A percentile compares a stretch with the other conserved stretches of the same genome.
Conservation (phyloP, 768 basidiomycete genomes). For the Leccinum incarnatum region DNA sequence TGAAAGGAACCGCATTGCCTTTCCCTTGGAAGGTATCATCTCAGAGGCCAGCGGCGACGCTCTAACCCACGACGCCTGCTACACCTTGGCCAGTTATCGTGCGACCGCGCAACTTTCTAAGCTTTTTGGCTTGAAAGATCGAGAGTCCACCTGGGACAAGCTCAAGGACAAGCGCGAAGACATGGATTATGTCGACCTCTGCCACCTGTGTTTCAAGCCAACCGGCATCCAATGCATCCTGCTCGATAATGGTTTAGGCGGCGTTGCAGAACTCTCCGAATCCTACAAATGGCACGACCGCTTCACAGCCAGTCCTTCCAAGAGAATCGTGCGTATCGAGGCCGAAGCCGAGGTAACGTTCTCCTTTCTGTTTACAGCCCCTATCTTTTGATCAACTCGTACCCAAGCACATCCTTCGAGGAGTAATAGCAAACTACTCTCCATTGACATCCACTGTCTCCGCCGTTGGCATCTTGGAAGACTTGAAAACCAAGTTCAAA, state of each 20-base stretch:
- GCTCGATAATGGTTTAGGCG: slow-evolving; percentile 70
- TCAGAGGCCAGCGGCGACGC: slow-evolving; percentile 62
- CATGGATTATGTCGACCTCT: slow-evolving; percentile 55
- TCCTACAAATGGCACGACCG: slow-evolving; percentile 60
- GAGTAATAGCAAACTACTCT: slow-evolving; percentile 18
- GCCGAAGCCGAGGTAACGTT: slow-evolving; percentile 61
- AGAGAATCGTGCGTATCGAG: slow-evolving; percentile 69
- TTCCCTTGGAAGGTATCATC: slow-evolving; percentile 63
- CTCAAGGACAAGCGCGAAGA: slow-evolving; percentile 47
- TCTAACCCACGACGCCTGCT: slow-evolving; percentile 45
- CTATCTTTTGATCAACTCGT: slow-evolving; percentile 4
- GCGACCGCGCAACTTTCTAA: slow-evolving; percentile 54
- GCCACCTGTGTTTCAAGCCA: slow-evolving; percentile 49
- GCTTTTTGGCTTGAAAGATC: slow-evolving; percentile 43
- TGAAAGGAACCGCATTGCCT: slow-evolving; percentile 37
- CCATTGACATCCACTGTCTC: slow-evolving; percentile 14
- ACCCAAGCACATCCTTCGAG: slow-evolving; percentile 15
- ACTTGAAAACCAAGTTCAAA: slow-evolving; percentile 37
- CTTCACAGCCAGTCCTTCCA: slow-evolving; percentile 50
- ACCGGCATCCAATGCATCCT: slow-evolving; percentile 66
- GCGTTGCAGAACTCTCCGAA: slow-evolving; percentile 45
- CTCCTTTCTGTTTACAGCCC: background rate
- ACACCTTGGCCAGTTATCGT: slow-evolving; percentile 58
- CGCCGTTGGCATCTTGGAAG: slow-evolving; percentile 10
- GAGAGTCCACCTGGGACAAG: slow-evolving; percentile 52